phyloP scores from a whole-genome alignment of 2,329 filamentous ascomycete genomes.

The Colletotrichum destructivum region DNA sequence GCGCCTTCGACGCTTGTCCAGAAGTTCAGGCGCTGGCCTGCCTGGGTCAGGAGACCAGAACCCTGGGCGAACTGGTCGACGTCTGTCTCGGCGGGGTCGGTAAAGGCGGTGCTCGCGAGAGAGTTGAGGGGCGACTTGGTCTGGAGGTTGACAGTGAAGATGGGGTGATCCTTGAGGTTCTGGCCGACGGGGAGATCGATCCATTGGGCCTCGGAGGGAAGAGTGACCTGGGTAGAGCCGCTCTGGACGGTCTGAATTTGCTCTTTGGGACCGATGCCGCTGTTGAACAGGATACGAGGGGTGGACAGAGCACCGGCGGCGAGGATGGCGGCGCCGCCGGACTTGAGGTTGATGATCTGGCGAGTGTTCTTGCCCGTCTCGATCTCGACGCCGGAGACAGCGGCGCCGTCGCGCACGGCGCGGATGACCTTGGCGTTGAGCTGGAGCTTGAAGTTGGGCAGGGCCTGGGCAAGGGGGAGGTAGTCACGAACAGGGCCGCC shows the following conservation, averaged over 20 bases:
- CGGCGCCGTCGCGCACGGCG: constrained; percentile 46
- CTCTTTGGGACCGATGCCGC: constrained; percentile 66
- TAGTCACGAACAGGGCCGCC: constrained; percentile 52
- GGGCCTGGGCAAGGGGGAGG: constrained; percentile 52
- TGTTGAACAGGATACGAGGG: constrained; percentile 68
- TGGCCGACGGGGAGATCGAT: constrained; percentile 59
- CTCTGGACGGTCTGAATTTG: constrained; percentile 65
- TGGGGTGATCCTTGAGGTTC: constrained; percentile 54
- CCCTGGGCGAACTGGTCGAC: constrained; percentile 53
- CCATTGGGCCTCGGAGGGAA: constrained; percentile 47
- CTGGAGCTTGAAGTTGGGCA: constrained; percentile 55
- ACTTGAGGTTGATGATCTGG: constrained; percentile 45
- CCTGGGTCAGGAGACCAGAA: constrained; percentile 59
- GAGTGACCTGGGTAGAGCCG: constrained; percentile 52
- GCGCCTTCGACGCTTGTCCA: constrained; percentile 61
- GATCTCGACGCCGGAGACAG: constrained; percentile 54
- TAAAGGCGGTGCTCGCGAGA: constrained; percentile 29
- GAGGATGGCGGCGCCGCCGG: constrained; percentile 42
- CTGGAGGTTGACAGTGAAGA: constrained; percentile 49
- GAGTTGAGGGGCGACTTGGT: constrained; percentile 47
- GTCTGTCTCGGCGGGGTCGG: constrained; percentile 47
- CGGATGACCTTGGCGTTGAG: constrained; percentile 45
- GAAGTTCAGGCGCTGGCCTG: constrained; percentile 62
- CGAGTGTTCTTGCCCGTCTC: constrained; percentile 42
- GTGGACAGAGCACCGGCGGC: constrained; percentile 44